Evolutionary conservation across 306 rosid genomes (phyloP).

Genomic region (Vicia faba): DNA sequence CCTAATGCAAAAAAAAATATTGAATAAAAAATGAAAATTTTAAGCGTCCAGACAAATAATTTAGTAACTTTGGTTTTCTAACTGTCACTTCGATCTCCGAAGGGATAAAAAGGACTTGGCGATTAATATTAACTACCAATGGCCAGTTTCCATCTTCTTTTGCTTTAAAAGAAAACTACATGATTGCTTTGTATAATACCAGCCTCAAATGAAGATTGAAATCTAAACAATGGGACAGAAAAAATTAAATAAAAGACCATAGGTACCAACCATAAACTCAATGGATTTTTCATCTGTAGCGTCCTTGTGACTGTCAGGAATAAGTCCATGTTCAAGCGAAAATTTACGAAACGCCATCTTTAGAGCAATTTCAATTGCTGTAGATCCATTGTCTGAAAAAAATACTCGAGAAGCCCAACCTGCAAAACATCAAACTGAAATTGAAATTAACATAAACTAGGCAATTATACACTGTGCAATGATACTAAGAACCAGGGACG

Average conservation of each 20-base stretch:
- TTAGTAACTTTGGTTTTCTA: slow-evolving; percentile 12
- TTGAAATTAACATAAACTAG: slow-evolving; percentile 31
- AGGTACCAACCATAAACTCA: slow-evolving; percentile 68
- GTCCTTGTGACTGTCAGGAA: slow-evolving; percentile 46
- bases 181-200: slow-evolving; percentile 17
- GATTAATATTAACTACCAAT: background rate
- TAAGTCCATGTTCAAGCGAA: slow-evolving; percentile 65
- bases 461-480: slow-evolving; percentile 11
- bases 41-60: slow-evolving; percentile 1
- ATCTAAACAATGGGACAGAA: slow-evolving; percentile 5
- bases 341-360: slow-evolving; percentile 99
- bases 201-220: slow-evolving; percentile 14
- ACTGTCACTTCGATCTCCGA: slow-evolving; percentile 4
- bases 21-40: slow-evolving; percentile 27
- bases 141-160: slow-evolving; percentile 16
- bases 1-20: slow-evolving; percentile 1
- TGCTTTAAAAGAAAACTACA: slow-evolving; percentile 20
- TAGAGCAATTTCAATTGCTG: slow-evolving; percentile 95
- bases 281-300: slow-evolving; percentile 44
- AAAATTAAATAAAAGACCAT: slow-evolving; percentile 35
- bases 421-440: slow-evolving; percentile 38
- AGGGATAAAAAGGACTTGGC: slow-evolving; percentile 2
- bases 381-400: slow-evolving; percentile 96
- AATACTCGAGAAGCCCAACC: slow-evolving; percentile 92
- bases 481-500: background rate